Evolutionary conservation across 345 rosid genomes (phyloP).

Genomic region (Eucalyptus erythrocorys): DNA sequence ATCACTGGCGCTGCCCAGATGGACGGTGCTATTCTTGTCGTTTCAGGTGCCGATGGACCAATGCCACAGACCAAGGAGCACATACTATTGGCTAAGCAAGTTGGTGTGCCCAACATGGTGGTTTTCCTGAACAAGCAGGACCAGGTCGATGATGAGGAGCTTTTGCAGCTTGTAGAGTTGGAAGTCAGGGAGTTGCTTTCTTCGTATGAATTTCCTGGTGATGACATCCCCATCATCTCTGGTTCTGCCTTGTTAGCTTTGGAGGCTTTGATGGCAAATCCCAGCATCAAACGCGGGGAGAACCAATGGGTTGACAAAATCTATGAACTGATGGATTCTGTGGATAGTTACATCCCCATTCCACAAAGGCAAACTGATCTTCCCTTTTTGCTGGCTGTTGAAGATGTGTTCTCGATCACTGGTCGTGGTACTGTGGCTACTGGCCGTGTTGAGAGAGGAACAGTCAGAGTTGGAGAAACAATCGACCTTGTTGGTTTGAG

Average conservation of each 20-base stretch:
- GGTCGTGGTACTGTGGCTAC: slow-evolving; percentile 16
- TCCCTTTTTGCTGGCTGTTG: slow-evolving; percentile 7
- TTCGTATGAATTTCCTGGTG: slow-evolving; percentile 11
- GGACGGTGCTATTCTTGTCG: slow-evolving; percentile 42
- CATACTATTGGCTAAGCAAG: slow-evolving; percentile 27
- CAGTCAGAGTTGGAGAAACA: slow-evolving; percentile 3
- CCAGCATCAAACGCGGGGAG: slow-evolving; percentile 5
- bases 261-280: slow-evolving; percentile 9
- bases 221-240: slow-evolving; percentile 4
- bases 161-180: slow-evolving; percentile 9
- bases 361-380: slow-evolving; percentile 9
- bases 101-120: slow-evolving; percentile 15
- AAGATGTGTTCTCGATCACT: slow-evolving; percentile 9
- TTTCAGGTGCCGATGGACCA: slow-evolving; percentile 42
- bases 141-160: slow-evolving; percentile 15
- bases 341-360: slow-evolving; percentile 7
- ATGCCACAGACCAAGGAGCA: slow-evolving; percentile 50
- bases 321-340: slow-evolving; percentile 9
- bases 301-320: slow-evolving; percentile 10
- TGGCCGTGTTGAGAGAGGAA: slow-evolving; percentile 13
- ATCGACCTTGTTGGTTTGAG: slow-evolving; percentile 7
- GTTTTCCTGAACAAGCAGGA: slow-evolving; percentile 13
- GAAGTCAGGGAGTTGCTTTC: slow-evolving; percentile 11
- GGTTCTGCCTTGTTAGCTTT: slow-evolving; percentile 10
- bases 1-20: slow-evolving; percentile 45